Percentiles rank a stretch among this genome's conserved stretches.
Conservation (phyloP, 75 land plant species). For the Ceratopteris richardii region DNA sequence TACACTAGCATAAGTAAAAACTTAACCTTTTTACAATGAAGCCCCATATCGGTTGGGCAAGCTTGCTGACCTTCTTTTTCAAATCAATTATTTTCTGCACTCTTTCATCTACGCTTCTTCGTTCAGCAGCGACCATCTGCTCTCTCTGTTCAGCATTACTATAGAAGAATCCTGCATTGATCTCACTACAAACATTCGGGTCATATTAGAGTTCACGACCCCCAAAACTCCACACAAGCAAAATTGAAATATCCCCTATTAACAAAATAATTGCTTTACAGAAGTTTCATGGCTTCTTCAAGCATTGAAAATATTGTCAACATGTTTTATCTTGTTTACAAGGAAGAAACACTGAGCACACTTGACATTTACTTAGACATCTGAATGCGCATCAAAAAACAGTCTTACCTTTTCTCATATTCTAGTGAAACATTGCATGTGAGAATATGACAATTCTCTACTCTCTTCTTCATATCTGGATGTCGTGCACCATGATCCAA, state of each 20-base stretch:
- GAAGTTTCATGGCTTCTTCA: too few species aligned
- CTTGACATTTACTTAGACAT: too few species aligned
- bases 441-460: slow-evolving; percentile 83
- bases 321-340: too few species aligned
- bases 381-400: too few species aligned
- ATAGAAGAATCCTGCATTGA: slow-evolving; percentile 99
- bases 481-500: slow-evolving; percentile 95
- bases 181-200: slow-evolving; percentile 48
- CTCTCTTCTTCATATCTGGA: slow-evolving; percentile 90
- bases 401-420: slow-evolving; percentile 88
- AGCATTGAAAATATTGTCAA: too few species aligned
- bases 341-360: too few species aligned
- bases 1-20: not conserved
- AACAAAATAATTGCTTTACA: too few species aligned
- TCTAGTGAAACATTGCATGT: slow-evolving; percentile 95
- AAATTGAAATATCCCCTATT: too few species aligned
- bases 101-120: slow-evolving; percentile 86
- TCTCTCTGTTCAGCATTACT: slow-evolving; percentile 94
- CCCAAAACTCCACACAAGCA: too few species aligned
- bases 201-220: not conserved
- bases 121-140: slow-evolving; percentile 95
- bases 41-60: not conserved
- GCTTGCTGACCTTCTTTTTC: slow-evolving; percentile 60
- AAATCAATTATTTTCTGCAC: slow-evolving; percentile 80
- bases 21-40: not conserved